Conservation (phyloP, 257 asterid species). For the Haberlea rhodopensis region DNA sequence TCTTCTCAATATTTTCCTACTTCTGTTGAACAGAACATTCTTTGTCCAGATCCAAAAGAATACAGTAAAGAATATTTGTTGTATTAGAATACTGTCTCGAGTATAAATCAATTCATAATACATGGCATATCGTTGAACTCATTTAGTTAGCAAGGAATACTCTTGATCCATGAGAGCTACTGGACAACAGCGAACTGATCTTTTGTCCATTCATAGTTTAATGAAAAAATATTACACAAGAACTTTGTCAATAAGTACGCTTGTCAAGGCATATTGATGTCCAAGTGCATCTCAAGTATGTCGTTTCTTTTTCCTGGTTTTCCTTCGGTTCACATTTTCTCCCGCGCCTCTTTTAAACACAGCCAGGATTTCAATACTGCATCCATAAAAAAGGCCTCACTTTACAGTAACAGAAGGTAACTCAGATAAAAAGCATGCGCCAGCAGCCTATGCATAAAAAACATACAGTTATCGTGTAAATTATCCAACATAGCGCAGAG, state of each 20-base stretch:
- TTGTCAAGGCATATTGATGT: conserved; percentile 13
- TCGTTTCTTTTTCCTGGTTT: conserved; percentile 57
- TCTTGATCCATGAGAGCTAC: conserved; percentile 16
- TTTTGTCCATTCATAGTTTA: conserved; percentile 13
- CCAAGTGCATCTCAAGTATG: conserved; percentile 30
- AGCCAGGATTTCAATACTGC: conserved; percentile 88
- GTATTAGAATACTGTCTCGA: conserved; percentile 14
- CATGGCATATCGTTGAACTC: conserved; percentile 25
- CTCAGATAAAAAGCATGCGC: conserved; percentile 17
- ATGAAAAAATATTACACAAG: conserved; percentile 10
- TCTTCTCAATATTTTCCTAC: conserved; percentile 12
- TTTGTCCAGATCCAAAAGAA: conserved; percentile 30
- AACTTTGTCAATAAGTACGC: conserved; percentile 15
- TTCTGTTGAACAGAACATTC: conserved; percentile 27
- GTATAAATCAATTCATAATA: conserved; percentile 21
- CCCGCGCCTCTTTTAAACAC: conserved; percentile 69
- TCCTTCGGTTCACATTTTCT: conserved; percentile 47
- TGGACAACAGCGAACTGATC: conserved; percentile 15
- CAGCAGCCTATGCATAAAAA: conserved; percentile 21
- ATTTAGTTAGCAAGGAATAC: conserved; percentile 19
- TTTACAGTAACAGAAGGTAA: conserved; percentile 18
- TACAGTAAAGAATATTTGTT: conserved; percentile 28
- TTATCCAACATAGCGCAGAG: neutral
- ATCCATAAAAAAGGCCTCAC: conserved; percentile 27
- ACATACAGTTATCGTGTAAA: neutral